Evolutionary conservation across 495 filamentous ascomycete species (phyloP), one percentile per base, ranked within the genome.

Genomic region (Aspergillus sclerotioniger): DNA sequence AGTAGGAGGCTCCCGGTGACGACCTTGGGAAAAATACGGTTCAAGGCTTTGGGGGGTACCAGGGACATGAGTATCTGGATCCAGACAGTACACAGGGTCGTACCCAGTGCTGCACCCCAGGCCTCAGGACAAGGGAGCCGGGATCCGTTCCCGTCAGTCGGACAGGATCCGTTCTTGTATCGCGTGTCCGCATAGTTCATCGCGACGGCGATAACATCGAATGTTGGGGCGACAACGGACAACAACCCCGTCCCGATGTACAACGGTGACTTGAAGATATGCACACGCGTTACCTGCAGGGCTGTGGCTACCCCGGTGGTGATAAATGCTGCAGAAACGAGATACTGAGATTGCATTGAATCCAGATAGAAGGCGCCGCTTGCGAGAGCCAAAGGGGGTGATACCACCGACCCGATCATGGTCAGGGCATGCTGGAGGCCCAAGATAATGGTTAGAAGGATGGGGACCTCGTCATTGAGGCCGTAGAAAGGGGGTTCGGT

Each of bases 81-180:
- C 68, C 68, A 71, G n/a, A 71, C 66, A 5, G 74, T 89, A 89
- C 61, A 76, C 25, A 67, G 60, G 20, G 72, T 82, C 0, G 90
- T 95, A 7, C 90, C 90, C n/a, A 91, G 71, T 56, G 91, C 77
- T 8, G 89, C 89, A n/a, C 90, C 90, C 67, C 93, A 94, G 8
- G 85, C 90, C 41, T 89, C 80, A 0, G 89, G 90, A 57, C 90
- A 94, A 8, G 89, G 88, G 17, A 93, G 75, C 44, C 76, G 80
- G 12, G 76, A 82, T 21, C 88, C 89, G 59, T 84, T 78, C 0
- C 74, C 72, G 50, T 73, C 83, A 0, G 75, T 73, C 0, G 87
- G 88, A 62, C 90, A 92, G 8, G 71, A 73, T n/a, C 90, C 90
- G 58, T 88, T 92, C 17, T 71, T 74, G 69, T 94, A 93, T 80